A percentile compares a stretch with the other conserved stretches of the same genome.
phyloP scores from a whole-genome alignment of 2,329 filamentous ascomycete genomes.

The Aspergillus cejpii region DNA sequence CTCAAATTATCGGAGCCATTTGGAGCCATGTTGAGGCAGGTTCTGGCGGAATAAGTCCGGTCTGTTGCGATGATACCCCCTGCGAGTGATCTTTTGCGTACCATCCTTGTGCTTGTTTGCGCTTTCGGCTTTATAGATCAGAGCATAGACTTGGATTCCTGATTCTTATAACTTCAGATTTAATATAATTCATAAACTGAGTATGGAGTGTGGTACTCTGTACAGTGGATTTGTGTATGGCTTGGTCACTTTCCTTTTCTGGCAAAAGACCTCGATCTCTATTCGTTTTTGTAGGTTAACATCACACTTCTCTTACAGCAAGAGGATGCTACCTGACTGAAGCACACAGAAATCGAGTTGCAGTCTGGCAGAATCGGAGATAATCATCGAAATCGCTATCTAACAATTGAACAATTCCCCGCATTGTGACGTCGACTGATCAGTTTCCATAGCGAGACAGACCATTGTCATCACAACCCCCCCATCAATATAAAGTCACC shows the following conservation, averaged over 20 bases:
- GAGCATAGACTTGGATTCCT: conserved; percentile 11
- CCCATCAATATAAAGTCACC: background rate
- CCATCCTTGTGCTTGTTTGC: conserved; percentile 1
- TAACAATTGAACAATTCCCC: background rate
- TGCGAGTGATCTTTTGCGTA: background rate
- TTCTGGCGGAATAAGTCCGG: conserved; percentile 61
- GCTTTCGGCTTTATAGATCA: conserved; percentile 3
- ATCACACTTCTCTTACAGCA: too few species aligned
- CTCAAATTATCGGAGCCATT: conserved; percentile 75
- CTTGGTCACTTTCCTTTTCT: background rate
- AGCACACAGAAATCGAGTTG: too few species aligned
- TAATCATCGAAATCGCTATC: background rate
- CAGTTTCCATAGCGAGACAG: conserved; percentile 22
- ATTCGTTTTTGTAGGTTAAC: too few species aligned
- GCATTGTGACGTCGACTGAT: background rate
- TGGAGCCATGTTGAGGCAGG: conserved; percentile 70
- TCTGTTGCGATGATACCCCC: conserved; percentile 8
- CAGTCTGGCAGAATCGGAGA: too few species aligned
- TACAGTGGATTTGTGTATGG: background rate
- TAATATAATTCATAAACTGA: background rate
- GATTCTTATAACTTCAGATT: background rate
- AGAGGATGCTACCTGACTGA: too few species aligned
- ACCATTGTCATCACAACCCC: background rate
- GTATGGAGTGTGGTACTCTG: background rate
- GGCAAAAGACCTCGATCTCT: too few species aligned